Base-by-base conservation (phyloP, 2,329 filamentous ascomycete genomes). In the Botrytis galanthina region DNA sequence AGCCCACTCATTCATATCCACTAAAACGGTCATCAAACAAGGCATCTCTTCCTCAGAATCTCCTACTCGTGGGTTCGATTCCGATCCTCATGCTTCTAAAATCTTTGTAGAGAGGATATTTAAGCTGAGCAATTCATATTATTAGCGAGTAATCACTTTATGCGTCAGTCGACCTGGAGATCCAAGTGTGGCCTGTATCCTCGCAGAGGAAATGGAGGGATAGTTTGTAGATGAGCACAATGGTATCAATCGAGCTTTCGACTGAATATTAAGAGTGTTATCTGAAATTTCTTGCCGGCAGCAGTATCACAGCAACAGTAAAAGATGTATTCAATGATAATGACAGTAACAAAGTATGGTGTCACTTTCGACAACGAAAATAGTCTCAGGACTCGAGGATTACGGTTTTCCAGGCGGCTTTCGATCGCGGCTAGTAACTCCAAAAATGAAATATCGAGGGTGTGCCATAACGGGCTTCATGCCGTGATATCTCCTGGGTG, bases 401-500 rank as follows among this genome's bases (percentile, higher is more conserved):
- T 0, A 1, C 3, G 22, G 18, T 1, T 51, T 26, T 22, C 3
- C 9, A 26, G 3, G 46, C 3, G 26, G 9, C 9, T n/a, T 10
- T 51, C 10, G 0, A 10, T 4, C 14, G 3, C 4, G 22, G 22
- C 46, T n/a, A 51, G 46, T 4, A n/a, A 51, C 4, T n/a, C 22
- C 0, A 26, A 51, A 26, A 22, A 14, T 26, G 22, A 1, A 51
- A 14, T 1, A 14, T 26, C 5, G 0, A 51, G 12, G 9, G 4
- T n/a, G 1, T 51, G 10, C 22, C 46, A 51, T 51, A 10, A n/a
- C 4, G 4, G 4, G 9, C 46, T 22, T 10, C 46, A 10, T 26
- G 8, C 8, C 7, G 8, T 3, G 9, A 48, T 48, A 10, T 10
- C 20, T 12, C 46, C 20, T 46, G 12, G 2, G 3, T 14, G 39